These are phyloP conservation scores for Mycena pura DNA, from an alignment of 768 basidiomycete genomes.

Conservation along the genomic window DNA sequence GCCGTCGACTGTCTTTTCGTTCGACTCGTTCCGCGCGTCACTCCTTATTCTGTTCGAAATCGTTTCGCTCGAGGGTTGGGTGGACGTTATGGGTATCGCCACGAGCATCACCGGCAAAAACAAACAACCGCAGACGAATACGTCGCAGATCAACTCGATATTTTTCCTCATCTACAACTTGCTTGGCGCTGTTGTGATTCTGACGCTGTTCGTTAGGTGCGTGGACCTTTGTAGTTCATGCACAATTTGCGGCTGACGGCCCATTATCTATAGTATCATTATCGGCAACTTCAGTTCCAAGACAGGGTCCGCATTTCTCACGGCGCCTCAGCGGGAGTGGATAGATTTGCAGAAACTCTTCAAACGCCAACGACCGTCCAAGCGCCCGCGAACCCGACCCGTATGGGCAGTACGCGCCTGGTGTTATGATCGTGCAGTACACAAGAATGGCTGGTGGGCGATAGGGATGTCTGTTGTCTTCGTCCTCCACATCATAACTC, in stretches of 20 bases:
- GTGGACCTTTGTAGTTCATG: constrained; percentile 25
- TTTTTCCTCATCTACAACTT: constrained; percentile 94
- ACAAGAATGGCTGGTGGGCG: constrained; percentile 95
- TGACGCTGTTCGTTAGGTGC: constrained; percentile 91
- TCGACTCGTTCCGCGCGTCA: constrained; percentile 84
- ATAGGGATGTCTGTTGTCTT: constrained; percentile 80
- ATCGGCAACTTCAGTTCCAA: constrained; percentile 91
- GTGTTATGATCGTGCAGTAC: constrained; percentile 91
- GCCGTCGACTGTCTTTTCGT: constrained; percentile 84
- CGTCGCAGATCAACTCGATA: constrained; percentile 81
- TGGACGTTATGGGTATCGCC: constrained; percentile 87
- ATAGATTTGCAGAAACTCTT: constrained; percentile 91
- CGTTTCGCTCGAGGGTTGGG: constrained; percentile 95
- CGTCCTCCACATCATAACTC: constrained; percentile 77
- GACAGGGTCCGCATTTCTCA: constrained; percentile 87
- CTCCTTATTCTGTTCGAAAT: constrained; percentile 95
- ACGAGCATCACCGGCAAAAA: constrained; percentile 77
- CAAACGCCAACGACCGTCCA: constrained; percentile 84
- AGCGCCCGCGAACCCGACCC: constrained; percentile 73
- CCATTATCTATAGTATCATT: constrained; percentile 74
- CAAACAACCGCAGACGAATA: constrained; percentile 74
- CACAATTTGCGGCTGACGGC: constrained; percentile 17
- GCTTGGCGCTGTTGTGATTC: constrained; percentile 86
- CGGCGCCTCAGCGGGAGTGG: constrained; percentile 90
- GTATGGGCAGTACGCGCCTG: constrained; percentile 65